A percentile compares a stretch with the other conserved stretches of the same genome.
Conservation (phyloP, 1,284 basidiomycete genomes). For the Tremellales sp. region DNA sequence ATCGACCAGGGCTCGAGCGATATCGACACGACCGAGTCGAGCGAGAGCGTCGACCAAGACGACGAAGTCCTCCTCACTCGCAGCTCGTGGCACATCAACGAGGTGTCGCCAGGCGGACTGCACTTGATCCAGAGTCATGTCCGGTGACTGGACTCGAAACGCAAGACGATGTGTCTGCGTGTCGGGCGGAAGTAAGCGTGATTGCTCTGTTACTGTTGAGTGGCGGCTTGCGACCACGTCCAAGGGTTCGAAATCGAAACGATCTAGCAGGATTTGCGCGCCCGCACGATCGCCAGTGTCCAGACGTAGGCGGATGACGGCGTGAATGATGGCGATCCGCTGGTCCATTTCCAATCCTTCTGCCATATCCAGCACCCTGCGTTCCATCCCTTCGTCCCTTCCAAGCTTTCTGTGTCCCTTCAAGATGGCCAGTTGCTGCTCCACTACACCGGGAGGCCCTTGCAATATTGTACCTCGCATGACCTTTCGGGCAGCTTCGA, state of each 20-base stretch:
- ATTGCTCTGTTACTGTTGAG: background rate
- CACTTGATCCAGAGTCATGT: conserved; percentile 3
- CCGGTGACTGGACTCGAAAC: conserved; percentile 2
- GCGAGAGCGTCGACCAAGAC: background rate
- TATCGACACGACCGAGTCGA: background rate
- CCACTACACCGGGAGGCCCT: background rate
- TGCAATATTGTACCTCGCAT: background rate
- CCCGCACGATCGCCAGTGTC: conserved; percentile 21
- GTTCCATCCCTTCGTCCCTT: conserved; percentile 23
- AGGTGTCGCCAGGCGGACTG: conserved; percentile 7
- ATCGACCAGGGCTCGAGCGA: background rate
- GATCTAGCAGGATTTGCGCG: conserved; percentile 18
- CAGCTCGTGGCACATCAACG: background rate
- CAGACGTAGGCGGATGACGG: conserved; percentile 27
- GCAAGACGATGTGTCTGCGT: conserved; percentile 5
- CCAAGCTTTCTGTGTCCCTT: conserved; percentile 32
- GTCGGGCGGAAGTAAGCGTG: conserved; percentile 2
- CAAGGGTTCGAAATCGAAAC: conserved; percentile 11
- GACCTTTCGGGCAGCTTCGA: conserved; percentile 2
- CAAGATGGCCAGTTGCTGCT: conserved; percentile 33
- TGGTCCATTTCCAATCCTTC: conserved; percentile 15
- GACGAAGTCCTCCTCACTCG: background rate
- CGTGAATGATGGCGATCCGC: conserved; percentile 26
- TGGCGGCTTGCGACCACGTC: background rate
- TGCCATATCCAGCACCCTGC: conserved; percentile 25